phyloP scores from a whole-genome alignment of 148 eudicot genomes.

The Fagopyrum homotropicum region DNA sequence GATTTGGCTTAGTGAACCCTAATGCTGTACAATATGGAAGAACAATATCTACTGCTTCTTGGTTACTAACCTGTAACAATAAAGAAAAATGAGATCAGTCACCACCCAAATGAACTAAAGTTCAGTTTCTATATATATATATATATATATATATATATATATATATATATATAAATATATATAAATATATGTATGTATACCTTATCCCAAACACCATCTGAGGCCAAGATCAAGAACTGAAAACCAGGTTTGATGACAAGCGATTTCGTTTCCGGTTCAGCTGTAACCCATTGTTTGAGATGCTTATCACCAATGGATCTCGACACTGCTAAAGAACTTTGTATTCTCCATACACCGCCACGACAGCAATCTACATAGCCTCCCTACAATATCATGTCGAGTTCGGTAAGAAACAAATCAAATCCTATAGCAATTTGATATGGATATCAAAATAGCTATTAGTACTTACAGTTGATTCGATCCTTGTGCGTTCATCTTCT shows the following conservation, averaged over 20 bases:
- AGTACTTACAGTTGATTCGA: slow-evolving; percentile 42
- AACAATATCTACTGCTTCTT: slow-evolving; percentile 57
- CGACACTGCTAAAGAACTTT: slow-evolving; percentile 59
- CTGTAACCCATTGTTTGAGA: slow-evolving; percentile 49
- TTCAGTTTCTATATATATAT: neutral
- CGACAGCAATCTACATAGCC: slow-evolving; percentile 44
- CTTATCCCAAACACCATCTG: slow-evolving; percentile 60
- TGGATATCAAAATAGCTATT: neutral
- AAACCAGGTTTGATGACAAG: slow-evolving; percentile 27
- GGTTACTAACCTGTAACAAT: slow-evolving; percentile 41
- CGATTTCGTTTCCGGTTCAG: slow-evolving; percentile 46
- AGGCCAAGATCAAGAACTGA: slow-evolving; percentile 42
- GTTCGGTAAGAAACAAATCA: neutral
- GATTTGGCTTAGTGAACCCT: slow-evolving; percentile 17
- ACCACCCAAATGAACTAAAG: neutral
- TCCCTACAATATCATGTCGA: slow-evolving; percentile 34
- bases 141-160: too few relatives aligned
- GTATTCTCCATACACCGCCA: slow-evolving; percentile 54
- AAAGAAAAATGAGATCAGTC: neutral
- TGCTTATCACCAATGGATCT: slow-evolving; percentile 65
- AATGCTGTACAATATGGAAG: slow-evolving; percentile 21
- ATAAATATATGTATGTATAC: slow-evolving; percentile 14
- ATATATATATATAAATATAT: too few relatives aligned
- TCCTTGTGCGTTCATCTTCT: slow-evolving; percentile 52
- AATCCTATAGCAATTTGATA: too few relatives aligned